Evolutionary conservation across 176 grass and related monocot species (phyloP).

Genomic region (Musa acuminata): DNA sequence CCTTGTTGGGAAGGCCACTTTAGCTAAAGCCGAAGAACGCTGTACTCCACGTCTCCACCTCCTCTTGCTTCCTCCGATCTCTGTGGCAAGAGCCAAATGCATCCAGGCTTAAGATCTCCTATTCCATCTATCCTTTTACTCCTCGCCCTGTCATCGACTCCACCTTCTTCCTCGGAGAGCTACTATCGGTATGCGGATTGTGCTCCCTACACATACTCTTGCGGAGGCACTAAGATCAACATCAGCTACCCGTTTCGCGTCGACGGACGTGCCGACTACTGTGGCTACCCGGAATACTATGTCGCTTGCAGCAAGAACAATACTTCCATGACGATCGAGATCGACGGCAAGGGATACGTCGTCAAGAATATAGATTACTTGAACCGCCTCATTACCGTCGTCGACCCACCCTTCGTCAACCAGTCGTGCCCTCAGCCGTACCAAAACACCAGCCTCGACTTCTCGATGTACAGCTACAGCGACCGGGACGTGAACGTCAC

Average conservation of each 20-base stretch:
- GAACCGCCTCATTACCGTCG: background rate
- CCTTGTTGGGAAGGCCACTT: no score
- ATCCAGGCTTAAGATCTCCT: background rate
- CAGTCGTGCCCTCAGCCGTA: background rate
- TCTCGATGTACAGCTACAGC: background rate
- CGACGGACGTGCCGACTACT: background rate
- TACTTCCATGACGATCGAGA: background rate
- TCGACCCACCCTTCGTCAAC: background rate
- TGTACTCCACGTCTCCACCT: background rate
- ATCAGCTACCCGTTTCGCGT: conserved; percentile 32
- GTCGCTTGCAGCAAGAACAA: background rate
- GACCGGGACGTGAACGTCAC: conserved; percentile 7
- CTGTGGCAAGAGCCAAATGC: background rate
- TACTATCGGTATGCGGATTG: background rate
- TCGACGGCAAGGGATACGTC: background rate
- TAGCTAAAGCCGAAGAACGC: background rate
- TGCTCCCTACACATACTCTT: background rate
- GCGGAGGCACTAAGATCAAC: background rate
- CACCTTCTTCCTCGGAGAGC: background rate
- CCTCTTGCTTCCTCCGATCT: background rate
- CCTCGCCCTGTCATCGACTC: background rate
- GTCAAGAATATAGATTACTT: background rate
- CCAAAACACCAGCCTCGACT: background rate
- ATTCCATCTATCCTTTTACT: background rate
- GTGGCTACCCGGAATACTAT: conserved; percentile 24